These are phyloP conservation scores for Stentor coeruleus DNA, from an alignment of 73 alveolate genomes.

Conservation along the genomic window DNA sequence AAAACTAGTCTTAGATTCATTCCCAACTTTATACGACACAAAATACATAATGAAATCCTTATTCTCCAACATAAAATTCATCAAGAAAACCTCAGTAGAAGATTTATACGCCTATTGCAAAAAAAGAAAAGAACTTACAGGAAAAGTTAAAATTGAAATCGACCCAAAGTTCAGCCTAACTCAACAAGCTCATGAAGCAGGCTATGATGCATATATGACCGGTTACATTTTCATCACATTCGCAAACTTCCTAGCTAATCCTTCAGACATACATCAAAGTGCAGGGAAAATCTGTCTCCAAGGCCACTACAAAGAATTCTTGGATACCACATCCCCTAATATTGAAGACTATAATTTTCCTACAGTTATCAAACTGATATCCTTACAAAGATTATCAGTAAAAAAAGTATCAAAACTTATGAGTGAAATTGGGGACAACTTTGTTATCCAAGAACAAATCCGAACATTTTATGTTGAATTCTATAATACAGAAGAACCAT, in stretches of 20 bases:
- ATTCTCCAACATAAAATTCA: neutral
- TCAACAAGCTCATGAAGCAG: slow-evolving; percentile 59
- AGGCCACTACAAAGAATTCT: neutral
- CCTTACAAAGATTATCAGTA: neutral
- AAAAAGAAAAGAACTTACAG: slow-evolving; percentile 13
- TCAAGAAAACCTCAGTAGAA: neutral
- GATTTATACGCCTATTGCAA: slow-evolving; percentile 25
- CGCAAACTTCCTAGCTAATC: slow-evolving; percentile 29
- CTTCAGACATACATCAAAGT: neutral
- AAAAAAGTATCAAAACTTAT: too few species aligned
- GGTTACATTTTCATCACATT: slow-evolving; percentile 42
- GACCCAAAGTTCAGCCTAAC: slow-evolving; percentile 3
- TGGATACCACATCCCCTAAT: neutral
- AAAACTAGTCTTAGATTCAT: neutral
- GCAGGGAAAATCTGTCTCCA: neutral
- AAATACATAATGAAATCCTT: neutral
- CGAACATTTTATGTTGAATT: neutral
- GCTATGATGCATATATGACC: slow-evolving; percentile 73
- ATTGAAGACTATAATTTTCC: neutral
- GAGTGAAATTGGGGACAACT: neutral
- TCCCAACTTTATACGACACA: neutral
- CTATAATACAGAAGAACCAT: neutral
- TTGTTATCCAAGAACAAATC: neutral
- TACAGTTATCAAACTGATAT: neutral
- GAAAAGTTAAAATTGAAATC: neutral